Conservation (phyloP, 768 basidiomycete species). For the Mycena olivaceomarginata region DNA sequence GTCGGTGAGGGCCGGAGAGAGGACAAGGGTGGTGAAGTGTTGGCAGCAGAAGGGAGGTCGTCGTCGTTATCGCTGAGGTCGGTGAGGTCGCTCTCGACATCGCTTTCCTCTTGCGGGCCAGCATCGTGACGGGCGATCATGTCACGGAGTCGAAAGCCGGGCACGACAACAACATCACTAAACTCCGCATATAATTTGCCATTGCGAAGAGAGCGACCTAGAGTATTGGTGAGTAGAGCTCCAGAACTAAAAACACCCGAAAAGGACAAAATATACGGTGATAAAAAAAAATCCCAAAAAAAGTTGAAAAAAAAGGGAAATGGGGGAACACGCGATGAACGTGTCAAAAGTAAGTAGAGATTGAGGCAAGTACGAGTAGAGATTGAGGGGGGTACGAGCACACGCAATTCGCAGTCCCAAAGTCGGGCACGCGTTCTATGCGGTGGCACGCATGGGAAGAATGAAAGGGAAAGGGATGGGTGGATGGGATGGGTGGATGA, state of each 20-base stretch:
- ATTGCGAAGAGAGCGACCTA: not conserved
- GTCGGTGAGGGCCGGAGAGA: no score
- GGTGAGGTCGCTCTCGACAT: not conserved
- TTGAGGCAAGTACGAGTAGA: not conserved
- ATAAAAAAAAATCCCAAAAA: not conserved
- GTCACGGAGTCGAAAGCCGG: not conserved
- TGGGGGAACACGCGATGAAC: not conserved
- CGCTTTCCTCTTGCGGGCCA: not conserved
- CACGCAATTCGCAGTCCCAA: constrained; percentile 6
- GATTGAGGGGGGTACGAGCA: not conserved
- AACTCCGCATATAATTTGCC: not conserved
- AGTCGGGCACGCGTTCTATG: constrained; percentile 13
- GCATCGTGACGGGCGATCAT: not conserved
- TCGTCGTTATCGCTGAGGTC: not conserved
- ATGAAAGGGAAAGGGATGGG: not conserved
- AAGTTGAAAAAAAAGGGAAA: not conserved
- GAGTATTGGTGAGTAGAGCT: no score
- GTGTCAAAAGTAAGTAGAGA: not conserved
- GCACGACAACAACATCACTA: not conserved
- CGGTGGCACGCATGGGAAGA: not conserved
- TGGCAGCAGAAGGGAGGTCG: no score
- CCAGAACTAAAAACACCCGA: no score
- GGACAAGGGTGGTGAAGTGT: no score
- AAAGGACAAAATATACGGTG: no score
- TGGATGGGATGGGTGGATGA: not conserved